Evolutionary conservation across 306 rosid species (phyloP).

Genomic region (Ammopiptanthus mongolicus): DNA sequence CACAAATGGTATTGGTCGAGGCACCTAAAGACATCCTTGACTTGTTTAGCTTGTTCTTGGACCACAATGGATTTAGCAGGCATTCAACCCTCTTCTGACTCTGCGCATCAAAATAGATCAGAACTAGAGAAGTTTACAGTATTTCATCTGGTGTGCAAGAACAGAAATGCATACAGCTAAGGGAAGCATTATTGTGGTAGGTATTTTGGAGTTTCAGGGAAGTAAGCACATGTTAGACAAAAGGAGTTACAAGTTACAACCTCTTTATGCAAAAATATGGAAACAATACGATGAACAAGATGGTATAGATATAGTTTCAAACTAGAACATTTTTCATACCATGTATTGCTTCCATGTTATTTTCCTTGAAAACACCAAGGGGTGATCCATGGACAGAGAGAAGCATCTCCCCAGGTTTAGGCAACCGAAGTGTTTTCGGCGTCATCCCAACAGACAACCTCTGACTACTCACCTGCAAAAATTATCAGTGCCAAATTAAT

Average conservation of each 20-base stretch:
- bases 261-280: background rate
- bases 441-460: conserved; percentile 85
- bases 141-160: background rate
- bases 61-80: background rate
- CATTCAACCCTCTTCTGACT: conserved; percentile 60
- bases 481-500: background rate
- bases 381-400: conserved; percentile 92
- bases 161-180: background rate
- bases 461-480: conserved; percentile 62
- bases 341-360: conserved; percentile 84
- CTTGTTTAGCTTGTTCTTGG: conserved; percentile 11
- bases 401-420: conserved; percentile 89
- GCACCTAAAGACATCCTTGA: background rate
- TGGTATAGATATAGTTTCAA: conserved; percentile 5
- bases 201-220: too few species aligned
- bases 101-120: conserved; percentile 38
- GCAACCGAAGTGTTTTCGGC: conserved; percentile 70
- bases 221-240: too few species aligned
- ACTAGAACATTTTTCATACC: conserved; percentile 40
- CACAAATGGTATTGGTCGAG: background rate
- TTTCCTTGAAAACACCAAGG: conserved; percentile 78
- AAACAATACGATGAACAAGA: background rate
- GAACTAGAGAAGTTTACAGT: background rate
- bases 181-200: background rate
- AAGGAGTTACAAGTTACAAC: background rate